Evolutionary conservation across 2,329 filamentous ascomycete species (phyloP).

Genomic region (Mariannaea sp.): DNA sequence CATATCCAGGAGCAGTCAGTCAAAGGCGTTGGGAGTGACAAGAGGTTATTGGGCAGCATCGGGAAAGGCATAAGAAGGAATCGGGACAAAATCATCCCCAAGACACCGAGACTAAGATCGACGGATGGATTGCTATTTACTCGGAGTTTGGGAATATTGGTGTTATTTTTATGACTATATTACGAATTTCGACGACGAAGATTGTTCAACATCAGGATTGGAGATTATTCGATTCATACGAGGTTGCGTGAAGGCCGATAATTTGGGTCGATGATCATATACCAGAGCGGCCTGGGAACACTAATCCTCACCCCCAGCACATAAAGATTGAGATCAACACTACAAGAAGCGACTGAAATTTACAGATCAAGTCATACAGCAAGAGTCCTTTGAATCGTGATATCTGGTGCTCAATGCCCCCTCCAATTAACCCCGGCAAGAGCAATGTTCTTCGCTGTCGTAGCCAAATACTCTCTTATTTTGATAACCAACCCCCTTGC

Average conservation of each 20-base stretch:
- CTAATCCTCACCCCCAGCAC: background rate
- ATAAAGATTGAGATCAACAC: background rate
- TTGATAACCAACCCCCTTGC: constrained; percentile 11
- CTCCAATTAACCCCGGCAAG: background rate
- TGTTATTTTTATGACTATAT: constrained; percentile 3
- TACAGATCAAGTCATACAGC: background rate
- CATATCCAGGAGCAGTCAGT: background rate
- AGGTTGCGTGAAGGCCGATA: constrained; percentile 18
- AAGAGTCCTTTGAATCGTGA: background rate
- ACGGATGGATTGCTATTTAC: background rate
- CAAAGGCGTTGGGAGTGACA: background rate
- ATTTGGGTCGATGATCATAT: constrained; percentile 15
- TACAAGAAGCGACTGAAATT: background rate
- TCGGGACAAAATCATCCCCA: background rate
- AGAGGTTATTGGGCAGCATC: background rate
- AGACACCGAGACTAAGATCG: background rate
- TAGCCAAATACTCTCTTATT: constrained; percentile 7
- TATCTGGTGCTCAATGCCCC: background rate
- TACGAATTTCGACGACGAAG: constrained; percentile 9
- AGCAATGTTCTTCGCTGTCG: constrained; percentile 1
- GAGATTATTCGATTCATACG: constrained; percentile 16
- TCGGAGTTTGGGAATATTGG: constrained; percentile 27
- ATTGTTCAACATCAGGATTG: constrained; percentile 13
- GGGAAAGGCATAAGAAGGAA: background rate
- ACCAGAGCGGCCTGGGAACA: constrained; percentile 15